Base-by-base conservation (phyloP, 345 rosid species). In the Salix caprea region DNA sequence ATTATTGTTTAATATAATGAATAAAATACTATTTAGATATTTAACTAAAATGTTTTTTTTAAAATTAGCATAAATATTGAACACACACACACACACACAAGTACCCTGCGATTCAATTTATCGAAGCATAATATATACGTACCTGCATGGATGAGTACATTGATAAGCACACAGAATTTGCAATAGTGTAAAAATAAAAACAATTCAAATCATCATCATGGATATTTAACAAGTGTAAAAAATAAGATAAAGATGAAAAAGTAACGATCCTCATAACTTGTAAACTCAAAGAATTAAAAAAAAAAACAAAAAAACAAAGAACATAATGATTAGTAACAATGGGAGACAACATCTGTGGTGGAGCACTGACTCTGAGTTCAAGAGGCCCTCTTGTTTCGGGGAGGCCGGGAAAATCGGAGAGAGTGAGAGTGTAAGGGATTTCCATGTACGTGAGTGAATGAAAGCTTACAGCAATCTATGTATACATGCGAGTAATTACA, bases 241-340 rank as follows among this genome's bases (percentile, higher is more conserved):
- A 14, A 73, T 16, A 23, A 40, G 15, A 14, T 13, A 13, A 19
- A 50, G 24, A 46, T 36, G 30, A 30, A 28, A n/a, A 36, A 74
- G 52, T 9, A 15, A n/a, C 18, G 36, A 67, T 67, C 71, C 50
- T 50, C 64, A 26, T 36, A 65, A 67, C 77, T 32, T 36, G 37
- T 36, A 36, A 36, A 5, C 37, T 36, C 37, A 36, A 36, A 36
- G 1, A 36, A 5, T 36, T 36, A 32, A 32, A 30, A 30, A 30
- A n/a, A n/a, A 32, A 32, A 32, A 70, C 2, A 15, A 77, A 72
- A 82, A 36, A 70, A 75, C 30, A 71, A 71, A 65, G 69, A 70
- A 67, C 76, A 76, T 40, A 77, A 81, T 84, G 71, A 84, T 77
- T 52, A 44, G 67, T 4, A 77, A 44, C 65, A 74, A 36, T 66